A percentile compares a stretch with the other conserved stretches of the same genome.
These are phyloP conservation scores for Nidularia sp. DNA, from an alignment of 768 basidiomycete genomes.

Conservation along the genomic window DNA sequence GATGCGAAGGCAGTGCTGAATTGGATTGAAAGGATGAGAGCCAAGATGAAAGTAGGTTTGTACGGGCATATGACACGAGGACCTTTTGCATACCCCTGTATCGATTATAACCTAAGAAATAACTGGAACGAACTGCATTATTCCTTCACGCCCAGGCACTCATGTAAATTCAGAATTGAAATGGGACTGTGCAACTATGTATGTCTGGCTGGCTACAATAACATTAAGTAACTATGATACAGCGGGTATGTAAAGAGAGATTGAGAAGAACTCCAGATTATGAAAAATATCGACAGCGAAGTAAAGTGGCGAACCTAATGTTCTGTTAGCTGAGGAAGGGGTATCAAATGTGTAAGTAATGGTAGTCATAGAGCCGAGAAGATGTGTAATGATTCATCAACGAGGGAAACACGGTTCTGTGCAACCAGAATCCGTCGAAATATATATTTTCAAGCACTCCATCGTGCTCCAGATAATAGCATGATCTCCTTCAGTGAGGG, in stretches of 20 bases:
- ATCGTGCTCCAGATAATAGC: conserved; percentile 22
- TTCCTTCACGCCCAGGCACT: not conserved
- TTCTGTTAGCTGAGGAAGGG: not conserved
- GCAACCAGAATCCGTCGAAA: too few relatives aligned
- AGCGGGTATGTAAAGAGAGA: not conserved
- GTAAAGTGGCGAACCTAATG: not conserved
- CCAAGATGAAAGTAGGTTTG: too few relatives aligned
- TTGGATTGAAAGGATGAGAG: conserved; percentile 20
- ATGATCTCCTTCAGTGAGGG: conserved; percentile 18
- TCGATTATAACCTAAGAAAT: too few relatives aligned
- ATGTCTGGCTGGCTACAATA: not conserved
- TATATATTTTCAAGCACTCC: conserved; percentile 2
- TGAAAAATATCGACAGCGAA: not conserved
- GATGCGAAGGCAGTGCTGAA: conserved; percentile 59
- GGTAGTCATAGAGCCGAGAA: too few relatives aligned
- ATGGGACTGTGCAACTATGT: not conserved
- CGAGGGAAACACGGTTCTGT: too few relatives aligned
- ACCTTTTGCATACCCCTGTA: too few relatives aligned
- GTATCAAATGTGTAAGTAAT: not conserved
- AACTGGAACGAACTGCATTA: not conserved
- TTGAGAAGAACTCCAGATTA: not conserved
- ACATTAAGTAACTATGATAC: not conserved
- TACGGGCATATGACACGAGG: too few relatives aligned
- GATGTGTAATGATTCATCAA: too few relatives aligned
- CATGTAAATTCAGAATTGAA: not conserved